A percentile compares a stretch with the other conserved stretches of the same genome.
Evolutionary conservation across 345 rosid genomes (phyloP).

Genomic region (Syzygium oleosum): DNA sequence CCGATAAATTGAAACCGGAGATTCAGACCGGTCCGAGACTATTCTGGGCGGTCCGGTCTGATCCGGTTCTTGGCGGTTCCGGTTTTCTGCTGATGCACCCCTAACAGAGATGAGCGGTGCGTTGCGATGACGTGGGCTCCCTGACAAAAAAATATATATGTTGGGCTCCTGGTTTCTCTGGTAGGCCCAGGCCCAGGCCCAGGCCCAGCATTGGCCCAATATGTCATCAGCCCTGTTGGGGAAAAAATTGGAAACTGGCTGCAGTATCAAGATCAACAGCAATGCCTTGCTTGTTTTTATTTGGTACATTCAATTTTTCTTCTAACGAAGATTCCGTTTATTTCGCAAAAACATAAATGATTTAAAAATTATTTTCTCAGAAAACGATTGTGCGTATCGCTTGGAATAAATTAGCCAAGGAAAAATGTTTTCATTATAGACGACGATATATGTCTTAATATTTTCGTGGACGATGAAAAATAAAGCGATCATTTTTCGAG

Average conservation of each 20-base stretch:
- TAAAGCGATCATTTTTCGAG: no score
- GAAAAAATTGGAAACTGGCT: neutral
- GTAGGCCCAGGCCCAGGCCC: neutral
- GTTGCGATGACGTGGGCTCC: neutral
- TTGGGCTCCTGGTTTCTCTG: neutral
- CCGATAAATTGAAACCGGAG: no score
- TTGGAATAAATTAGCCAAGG: neutral
- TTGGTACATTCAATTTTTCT: neutral
- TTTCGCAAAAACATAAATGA: neutral
- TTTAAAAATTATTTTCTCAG: fast-evolving
- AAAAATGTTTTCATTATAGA: no score
- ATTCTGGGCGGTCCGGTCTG: no score
- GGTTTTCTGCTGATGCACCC: no score
- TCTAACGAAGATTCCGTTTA: neutral
- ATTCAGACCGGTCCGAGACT: no score
- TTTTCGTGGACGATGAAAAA: no score
- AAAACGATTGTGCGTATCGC: fast-evolving
- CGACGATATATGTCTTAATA: no score
- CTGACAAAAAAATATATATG: neutral
- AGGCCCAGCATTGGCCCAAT: neutral
- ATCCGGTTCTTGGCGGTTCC: no score
- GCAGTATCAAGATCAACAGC: fast-evolving
- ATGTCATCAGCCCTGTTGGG: neutral
- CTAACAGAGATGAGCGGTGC: neutral
- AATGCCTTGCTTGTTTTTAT: neutral